Conservation (phyloP, 495 filamentous ascomycete species). For the Penicillium desertorum region DNA sequence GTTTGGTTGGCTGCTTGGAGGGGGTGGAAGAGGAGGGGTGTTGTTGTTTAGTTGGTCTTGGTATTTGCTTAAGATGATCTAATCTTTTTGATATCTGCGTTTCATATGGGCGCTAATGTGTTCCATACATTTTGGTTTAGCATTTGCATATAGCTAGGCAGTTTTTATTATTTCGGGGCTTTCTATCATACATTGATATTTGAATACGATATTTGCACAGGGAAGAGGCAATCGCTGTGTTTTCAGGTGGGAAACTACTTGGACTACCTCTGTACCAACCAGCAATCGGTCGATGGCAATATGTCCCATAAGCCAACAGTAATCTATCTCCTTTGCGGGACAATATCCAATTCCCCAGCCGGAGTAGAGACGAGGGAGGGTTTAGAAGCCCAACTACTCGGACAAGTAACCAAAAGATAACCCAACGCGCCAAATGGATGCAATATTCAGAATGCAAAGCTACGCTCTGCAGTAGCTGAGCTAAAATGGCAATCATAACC, state of each 20-base stretch:
- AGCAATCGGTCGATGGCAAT: not conserved
- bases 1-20: slow-evolving; percentile 82
- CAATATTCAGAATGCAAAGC: not conserved
- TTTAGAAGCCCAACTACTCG: not conserved
- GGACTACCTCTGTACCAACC: not conserved
- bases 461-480: not conserved
- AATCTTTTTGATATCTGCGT: not conserved
- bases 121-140: not conserved
- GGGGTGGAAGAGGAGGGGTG: slow-evolving; percentile 75
- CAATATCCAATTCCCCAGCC: slow-evolving; percentile 9
- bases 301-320: not conserved
- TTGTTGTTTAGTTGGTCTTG: slow-evolving; percentile 62
- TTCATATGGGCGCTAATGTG: not conserved
- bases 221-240: not conserved
- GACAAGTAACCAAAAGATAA: not conserved
- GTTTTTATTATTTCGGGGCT: not conserved
- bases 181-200: not conserved
- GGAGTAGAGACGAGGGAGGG: not conserved
- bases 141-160: not conserved
- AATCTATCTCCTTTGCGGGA: not conserved
- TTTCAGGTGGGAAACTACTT: not conserved
- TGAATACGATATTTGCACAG: not conserved
- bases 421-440: not conserved
- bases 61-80: not conserved
- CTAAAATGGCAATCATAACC: slow-evolving; percentile 4